Conservation (phyloP, 257 asterid genomes). For the Apocynum venetum region DNA sequence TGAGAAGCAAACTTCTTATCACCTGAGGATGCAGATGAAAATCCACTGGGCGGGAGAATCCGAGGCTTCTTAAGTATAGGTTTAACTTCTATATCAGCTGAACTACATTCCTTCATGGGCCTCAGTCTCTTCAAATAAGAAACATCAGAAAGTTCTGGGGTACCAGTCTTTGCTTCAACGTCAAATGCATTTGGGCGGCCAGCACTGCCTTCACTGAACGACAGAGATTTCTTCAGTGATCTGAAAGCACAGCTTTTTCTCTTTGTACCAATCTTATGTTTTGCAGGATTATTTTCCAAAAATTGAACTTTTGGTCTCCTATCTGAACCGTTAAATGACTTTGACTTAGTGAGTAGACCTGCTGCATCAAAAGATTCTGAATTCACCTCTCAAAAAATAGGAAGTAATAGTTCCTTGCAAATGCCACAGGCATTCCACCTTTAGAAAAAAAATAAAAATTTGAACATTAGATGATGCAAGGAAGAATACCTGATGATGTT, state of each 20-base stretch:
- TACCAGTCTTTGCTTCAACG: slow-evolving; percentile 5
- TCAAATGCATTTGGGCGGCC: slow-evolving; percentile 2
- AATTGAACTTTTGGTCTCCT: slow-evolving; percentile 11
- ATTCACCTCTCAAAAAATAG: neutral
- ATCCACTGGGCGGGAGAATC: slow-evolving; percentile 2
- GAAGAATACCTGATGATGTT: slow-evolving; percentile 4
- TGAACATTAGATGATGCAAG: neutral
- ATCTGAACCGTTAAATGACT: slow-evolving; percentile 13
- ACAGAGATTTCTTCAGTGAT: slow-evolving; percentile 13
- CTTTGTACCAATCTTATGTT: neutral
- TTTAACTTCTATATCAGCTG: slow-evolving; percentile 1
- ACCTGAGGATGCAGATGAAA: neutral
- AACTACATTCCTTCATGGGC: slow-evolving; percentile 9
- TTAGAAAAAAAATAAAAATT: neutral
- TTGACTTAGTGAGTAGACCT: slow-evolving; percentile 17
- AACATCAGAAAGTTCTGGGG: slow-evolving; percentile 5
- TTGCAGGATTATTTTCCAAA: slow-evolving; percentile 9
- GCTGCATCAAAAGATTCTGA: neutral
- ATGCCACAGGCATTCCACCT: neutral
- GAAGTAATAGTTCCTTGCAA: neutral
- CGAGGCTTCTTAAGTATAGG: slow-evolving; percentile 10
- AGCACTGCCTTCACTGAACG: slow-evolving; percentile 13
- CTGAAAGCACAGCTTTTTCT: slow-evolving; percentile 2
- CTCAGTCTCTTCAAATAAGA: slow-evolving; percentile 9
- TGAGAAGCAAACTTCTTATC: slow-evolving; percentile 1